Evolutionary conservation across 192 early-diverging fungal species (phyloP), one percentile per base, ranked within the genome.

Genomic region (Coemansia sp.): DNA sequence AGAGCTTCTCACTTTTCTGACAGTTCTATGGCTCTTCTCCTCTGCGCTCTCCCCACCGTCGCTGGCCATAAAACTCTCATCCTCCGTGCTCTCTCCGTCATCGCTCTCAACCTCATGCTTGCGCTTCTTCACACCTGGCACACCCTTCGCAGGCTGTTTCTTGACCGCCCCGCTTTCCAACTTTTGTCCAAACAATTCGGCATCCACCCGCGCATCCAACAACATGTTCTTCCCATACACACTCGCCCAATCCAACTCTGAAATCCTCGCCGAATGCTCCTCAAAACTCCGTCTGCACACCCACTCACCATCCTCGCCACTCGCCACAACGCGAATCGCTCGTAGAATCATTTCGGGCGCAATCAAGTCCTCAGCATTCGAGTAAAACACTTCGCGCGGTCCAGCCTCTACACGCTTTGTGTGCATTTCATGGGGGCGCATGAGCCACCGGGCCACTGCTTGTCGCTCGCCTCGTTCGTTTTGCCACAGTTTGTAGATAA

Each of bases 401-500:
- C 65, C 53, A 39, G 71, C 65, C 55, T 69, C 60, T 2, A 74
- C 31, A 7, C n/a, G 19, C 4, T 26, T 55, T 16, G 65, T 35
- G 35, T 35, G 72, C 73, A 82, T 69, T 64, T 73, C 64, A 58
- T 19, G 47, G 3, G 59, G 67, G 3, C 84, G 85, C 47, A 83
- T 65, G 61, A 87, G 82, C 86, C 86, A 87, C 1, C 86, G 82
- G 38, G 82, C 82, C 7, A 82, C 70, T 17, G 79, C 55, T 51
- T 82, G 72, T 39, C 72, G 71, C 21, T 69, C 70, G 10, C 82
- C 76, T 19, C 64, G 61, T 37, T 87, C 86, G 59, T 83, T 83
- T 68, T 87, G 77, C 80, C 84, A 86, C 31, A 87, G 73, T 27
- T 74, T 74, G 59, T 67, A 52, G 11, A 87, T 85, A n/a, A 80